These are phyloP conservation scores for Phlegmacium glaucopus DNA, from an alignment of 768 basidiomycete species.

Conservation along the genomic window DNA sequence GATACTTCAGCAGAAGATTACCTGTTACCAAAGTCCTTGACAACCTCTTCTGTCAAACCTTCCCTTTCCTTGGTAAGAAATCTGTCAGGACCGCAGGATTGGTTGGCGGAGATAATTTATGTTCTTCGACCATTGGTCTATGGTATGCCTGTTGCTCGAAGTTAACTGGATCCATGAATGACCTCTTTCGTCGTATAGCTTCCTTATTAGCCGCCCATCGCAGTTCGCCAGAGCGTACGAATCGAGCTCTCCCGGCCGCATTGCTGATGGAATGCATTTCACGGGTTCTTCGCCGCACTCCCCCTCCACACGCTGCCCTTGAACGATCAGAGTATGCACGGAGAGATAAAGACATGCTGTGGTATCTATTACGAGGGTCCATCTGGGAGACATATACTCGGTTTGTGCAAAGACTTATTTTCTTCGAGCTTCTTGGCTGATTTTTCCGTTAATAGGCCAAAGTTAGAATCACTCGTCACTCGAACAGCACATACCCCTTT, in stretches of 20 bases:
- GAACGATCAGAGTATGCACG: constrained; percentile 79
- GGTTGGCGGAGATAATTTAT: constrained; percentile 71
- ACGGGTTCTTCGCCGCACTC: constrained; percentile 67
- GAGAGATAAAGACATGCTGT: constrained; percentile 77
- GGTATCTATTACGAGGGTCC: constrained; percentile 83
- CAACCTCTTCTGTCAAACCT: constrained; percentile 67
- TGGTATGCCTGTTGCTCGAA: constrained; percentile 39
- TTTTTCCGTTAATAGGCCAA: constrained; percentile 50
- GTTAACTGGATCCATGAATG: constrained; percentile 5
- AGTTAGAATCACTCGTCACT: constrained; percentile 62
- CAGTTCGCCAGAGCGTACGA: constrained; percentile 35
- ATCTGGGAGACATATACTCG: constrained; percentile 81
- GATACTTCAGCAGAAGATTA: constrained; percentile 72
- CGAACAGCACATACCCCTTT: constrained; percentile 55
- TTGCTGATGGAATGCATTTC: constrained; percentile 72
- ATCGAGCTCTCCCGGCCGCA: constrained; percentile 60
- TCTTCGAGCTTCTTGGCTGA: not conserved
- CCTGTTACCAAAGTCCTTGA: constrained; percentile 77
- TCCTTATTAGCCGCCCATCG: constrained; percentile 41
- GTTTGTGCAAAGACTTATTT: constrained; percentile 32
- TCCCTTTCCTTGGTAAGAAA: constrained; percentile 63
- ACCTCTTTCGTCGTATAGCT: constrained; percentile 23
- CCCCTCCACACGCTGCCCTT: constrained; percentile 56
- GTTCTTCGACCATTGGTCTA: constrained; percentile 74
- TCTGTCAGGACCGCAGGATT: constrained; percentile 63